Base-by-base conservation (phyloP, 1,284 basidiomycete genomes). In the Boletus austroedulis region DNA sequence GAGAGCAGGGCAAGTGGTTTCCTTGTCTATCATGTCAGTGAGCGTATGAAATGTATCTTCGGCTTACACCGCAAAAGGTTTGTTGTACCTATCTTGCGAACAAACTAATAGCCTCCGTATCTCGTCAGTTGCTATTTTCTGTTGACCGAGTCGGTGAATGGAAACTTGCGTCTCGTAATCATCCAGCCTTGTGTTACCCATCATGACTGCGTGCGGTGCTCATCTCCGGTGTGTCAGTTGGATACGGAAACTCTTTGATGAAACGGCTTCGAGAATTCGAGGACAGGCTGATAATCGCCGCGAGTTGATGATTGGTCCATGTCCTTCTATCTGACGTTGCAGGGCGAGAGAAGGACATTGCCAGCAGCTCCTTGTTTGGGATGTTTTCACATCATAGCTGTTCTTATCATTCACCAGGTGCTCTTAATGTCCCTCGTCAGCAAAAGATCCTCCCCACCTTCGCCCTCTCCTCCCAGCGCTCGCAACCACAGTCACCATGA, bases 341-440 rank as follows among this genome's bases (percentile, higher is more conserved):
- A 70, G 48, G 49, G 32, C 57, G 51, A 54, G 53, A 70, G 60
- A 73, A 69, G 67, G 54, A 32, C 46, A 53, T 41, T 59, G 55
- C 62, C 67, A 62, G 64, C 61, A 73, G 40, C 56, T 44, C 67
- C 68, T 59, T 58, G 58, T 70, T 70, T 67, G 59, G 68, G 46
- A 36, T 47, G 32, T 59, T 51, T 62, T 60, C 65, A 64, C 64
- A 61, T 60, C 57, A 64, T 59, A 58, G 57, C 64, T 58, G 60
- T 65, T 45, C 71, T 73, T 70, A 70, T 73, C 70, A 69, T 72
- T 40, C 34, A 50, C 43, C 61, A 61, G 52, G 9, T 59, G 58
- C 69, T 70, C 67, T 71, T 70, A 72, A 73, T 67, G 60, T 53
- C 70, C 64, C 52, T 54, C 55, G 58, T 61, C 58, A 68, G 43